Evolutionary conservation across 805 yeast species (phyloP).

Genomic region (Candida anglica): DNA sequence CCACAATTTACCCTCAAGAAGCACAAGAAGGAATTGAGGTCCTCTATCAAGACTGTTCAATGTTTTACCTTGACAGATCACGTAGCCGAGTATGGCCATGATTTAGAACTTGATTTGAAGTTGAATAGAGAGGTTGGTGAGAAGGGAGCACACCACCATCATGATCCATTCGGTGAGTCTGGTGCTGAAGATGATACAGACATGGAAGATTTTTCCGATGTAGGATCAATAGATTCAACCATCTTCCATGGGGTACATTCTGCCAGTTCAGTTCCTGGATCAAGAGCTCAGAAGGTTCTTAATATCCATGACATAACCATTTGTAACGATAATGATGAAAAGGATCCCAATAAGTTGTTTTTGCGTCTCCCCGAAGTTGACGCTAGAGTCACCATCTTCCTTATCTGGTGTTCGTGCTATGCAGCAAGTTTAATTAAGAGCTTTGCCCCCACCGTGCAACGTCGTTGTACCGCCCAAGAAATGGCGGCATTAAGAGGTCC

Average conservation of each 20-base stretch:
- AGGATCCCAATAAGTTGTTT: slow-evolving; percentile 22
- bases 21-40: slow-evolving; percentile 15
- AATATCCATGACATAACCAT: slow-evolving; percentile 20
- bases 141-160: too few relatives aligned
- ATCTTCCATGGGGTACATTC: slow-evolving; percentile 11
- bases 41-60: slow-evolving; percentile 19
- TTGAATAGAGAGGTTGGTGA: slow-evolving; percentile 6
- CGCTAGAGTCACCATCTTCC: slow-evolving; percentile 35
- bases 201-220: slow-evolving; percentile 22
- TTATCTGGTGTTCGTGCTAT: slow-evolving; percentile 39
- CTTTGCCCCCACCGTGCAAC: slow-evolving; percentile 29
- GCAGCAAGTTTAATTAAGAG: slow-evolving; percentile 29
- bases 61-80: slow-evolving; percentile 37
- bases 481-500: slow-evolving; percentile 13
- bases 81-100: slow-evolving; percentile 29
- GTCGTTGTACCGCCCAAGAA: slow-evolving; percentile 22
- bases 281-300: slow-evolving; percentile 30
- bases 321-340: slow-evolving; percentile 15
- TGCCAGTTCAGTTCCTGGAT: slow-evolving; percentile 11
- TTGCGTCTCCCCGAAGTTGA: slow-evolving; percentile 33
- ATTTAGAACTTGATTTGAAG: slow-evolving; percentile 24
- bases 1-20: slow-evolving; percentile 18
- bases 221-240: slow-evolving; percentile 27
- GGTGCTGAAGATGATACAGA: slow-evolving; percentile 14
- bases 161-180: too few relatives aligned